Base-by-base conservation (phyloP, 129 eudicot species). In the Pseudognaphalium luteoalbum region DNA sequence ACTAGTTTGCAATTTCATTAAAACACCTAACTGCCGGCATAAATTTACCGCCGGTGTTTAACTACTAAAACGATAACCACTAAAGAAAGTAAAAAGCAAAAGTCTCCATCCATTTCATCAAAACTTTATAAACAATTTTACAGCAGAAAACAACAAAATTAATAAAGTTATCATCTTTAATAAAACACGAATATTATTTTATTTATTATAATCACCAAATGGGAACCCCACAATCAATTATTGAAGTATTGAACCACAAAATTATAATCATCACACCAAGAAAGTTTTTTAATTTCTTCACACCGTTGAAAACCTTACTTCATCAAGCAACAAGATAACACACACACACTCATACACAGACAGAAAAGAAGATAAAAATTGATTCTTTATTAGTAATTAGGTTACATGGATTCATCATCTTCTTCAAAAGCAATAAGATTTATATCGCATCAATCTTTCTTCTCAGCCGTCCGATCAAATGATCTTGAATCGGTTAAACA, bases 391-490 rank as follows among this genome's bases (percentile, higher is more conserved):
- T 17, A 0, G 3, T 50, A 12, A 14, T 50, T 54, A 4, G 5
- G 86, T 86, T 54, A 12, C 2, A 88, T 86, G 97, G 92, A 88
- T 19, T 41, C 71, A 71, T 79, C 81, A 30, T 74, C 84, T 66
- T 80, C 83, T n/a, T 76, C 59, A 5, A 91, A 83, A 81, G 84
- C 92, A 29, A 77, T 80, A 44, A 80, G 97, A 75, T 89, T 91
- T 85, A 87, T 91, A 66, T 70, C 86, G 81, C 96, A 89, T 80
- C 97, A 91, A 73, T 83, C 91, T 57, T 85, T 90, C 44, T 93
- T 93, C 86, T 5, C 85, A 7, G 96, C 98, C 11, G 98, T 93
- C 41, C 82, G 86, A 80, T 87, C 91, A 29, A 85, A 83, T 9
- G 97, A 93, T 73, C 81, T 90, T 50, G 90, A 90, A 22, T 79